These are phyloP conservation scores for Candida nanaspora DNA, from an alignment of 805 yeast genomes.

Conservation along the genomic window DNA sequence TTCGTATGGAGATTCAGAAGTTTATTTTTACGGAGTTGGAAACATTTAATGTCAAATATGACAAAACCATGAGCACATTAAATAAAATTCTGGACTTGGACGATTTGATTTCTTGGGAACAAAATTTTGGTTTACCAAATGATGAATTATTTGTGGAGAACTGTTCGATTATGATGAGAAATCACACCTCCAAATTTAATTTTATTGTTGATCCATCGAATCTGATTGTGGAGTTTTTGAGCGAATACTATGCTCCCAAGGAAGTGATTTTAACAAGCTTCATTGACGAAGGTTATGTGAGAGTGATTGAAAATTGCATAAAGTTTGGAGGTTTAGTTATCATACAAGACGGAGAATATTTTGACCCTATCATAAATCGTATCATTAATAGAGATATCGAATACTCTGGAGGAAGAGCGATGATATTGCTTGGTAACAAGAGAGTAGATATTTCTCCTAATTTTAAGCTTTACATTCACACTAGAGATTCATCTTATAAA, in stretches of 20 bases:
- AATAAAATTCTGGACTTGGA: slow-evolving; percentile 32
- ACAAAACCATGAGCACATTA: slow-evolving; percentile 25
- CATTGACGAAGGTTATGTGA: slow-evolving; percentile 55
- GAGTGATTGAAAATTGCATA: slow-evolving; percentile 70
- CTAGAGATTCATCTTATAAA: slow-evolving; percentile 45
- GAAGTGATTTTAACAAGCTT: slow-evolving; percentile 59
- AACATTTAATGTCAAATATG: slow-evolving; percentile 31
- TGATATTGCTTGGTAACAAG: slow-evolving; percentile 53
- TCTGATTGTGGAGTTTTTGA: slow-evolving; percentile 33
- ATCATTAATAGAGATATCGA: slow-evolving; percentile 55
- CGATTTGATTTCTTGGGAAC: slow-evolving; percentile 44
- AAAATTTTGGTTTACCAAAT: slow-evolving; percentile 38
- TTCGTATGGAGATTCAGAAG: slow-evolving; percentile 27
- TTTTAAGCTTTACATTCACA: slow-evolving; percentile 53
- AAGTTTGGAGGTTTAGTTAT: slow-evolving; percentile 76
- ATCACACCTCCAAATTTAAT: slow-evolving; percentile 30
- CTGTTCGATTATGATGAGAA: slow-evolving; percentile 36
- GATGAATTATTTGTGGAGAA: slow-evolving; percentile 64
- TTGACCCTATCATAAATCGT: slow-evolving; percentile 66
- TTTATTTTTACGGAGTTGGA: slow-evolving; percentile 23
- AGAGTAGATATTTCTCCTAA: slow-evolving; percentile 61
- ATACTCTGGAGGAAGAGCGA: slow-evolving; percentile 60
- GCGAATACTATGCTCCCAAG: slow-evolving; percentile 21
- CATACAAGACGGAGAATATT: slow-evolving; percentile 72
- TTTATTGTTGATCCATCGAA: slow-evolving; percentile 71